Evolutionary conservation across 2,329 filamentous ascomycete genomes (phyloP).

Genomic region (Cercospora sp.): DNA sequence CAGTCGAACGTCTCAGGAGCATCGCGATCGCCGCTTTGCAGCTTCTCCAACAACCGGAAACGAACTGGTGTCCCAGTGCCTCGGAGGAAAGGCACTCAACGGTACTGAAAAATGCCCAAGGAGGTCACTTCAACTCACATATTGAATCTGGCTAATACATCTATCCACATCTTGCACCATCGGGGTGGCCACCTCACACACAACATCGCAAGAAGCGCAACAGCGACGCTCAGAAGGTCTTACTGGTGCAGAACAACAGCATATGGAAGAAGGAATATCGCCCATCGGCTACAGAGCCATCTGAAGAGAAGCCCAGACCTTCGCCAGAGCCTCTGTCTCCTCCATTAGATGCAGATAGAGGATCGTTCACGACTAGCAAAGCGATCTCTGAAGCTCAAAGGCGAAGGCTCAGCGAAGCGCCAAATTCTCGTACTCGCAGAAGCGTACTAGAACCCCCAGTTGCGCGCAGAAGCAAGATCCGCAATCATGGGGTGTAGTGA

Average conservation of each 20-base stretch:
- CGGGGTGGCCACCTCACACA: not conserved
- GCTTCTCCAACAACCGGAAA: not conserved
- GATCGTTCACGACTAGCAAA: not conserved
- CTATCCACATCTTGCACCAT: not conserved
- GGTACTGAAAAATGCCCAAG: not conserved
- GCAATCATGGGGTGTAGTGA: not conserved
- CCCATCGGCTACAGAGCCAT: not conserved
- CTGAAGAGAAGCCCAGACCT: not conserved
- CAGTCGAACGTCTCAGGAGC: not conserved
- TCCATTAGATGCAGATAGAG: not conserved
- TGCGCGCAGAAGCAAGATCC: not conserved
- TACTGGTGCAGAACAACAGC: not conserved
- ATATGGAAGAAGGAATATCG: not conserved
- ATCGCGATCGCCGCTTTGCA: not conserved
- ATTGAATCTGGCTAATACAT: not conserved
- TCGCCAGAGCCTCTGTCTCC: not conserved
- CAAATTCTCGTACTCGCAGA: not conserved
- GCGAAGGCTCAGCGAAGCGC: not conserved
- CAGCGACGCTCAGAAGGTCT: not conserved
- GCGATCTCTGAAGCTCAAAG: not conserved
- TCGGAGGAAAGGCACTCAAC: not conserved
- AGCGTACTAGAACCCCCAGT: not conserved
- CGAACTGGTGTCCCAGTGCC: not conserved
- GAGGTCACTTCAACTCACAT: not conserved
- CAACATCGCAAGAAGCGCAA: not conserved